phyloP scores from a whole-genome alignment of 345 rosid species.

The Gossypium turneri region DNA sequence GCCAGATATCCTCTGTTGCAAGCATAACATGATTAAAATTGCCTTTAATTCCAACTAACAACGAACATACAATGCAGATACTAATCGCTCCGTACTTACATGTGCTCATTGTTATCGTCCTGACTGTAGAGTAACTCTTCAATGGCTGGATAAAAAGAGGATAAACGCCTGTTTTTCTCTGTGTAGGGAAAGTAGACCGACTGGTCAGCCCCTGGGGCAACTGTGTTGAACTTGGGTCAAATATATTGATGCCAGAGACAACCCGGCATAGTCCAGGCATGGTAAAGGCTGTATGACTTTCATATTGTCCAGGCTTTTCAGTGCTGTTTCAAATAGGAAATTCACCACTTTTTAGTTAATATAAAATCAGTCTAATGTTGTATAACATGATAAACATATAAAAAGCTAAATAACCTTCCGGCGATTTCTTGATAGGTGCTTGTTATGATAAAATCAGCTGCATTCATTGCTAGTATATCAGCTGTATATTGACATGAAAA shows the following conservation, averaged over 20 bases:
- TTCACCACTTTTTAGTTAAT: background rate
- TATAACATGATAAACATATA: background rate
- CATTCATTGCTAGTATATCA: constrained; percentile 78
- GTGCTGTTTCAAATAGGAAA: constrained; percentile 39
- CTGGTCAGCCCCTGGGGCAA: constrained; percentile 93
- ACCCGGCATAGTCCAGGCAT: constrained; percentile 92
- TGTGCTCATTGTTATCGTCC: constrained; percentile 64
- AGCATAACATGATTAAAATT: background rate
- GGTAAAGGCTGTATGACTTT: constrained; percentile 74
- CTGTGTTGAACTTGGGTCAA: constrained; percentile 90
- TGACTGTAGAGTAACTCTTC: constrained; percentile 66
- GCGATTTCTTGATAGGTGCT: constrained; percentile 97
- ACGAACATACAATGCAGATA: background rate
- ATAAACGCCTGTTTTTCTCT: constrained; percentile 46
- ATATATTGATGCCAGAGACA: constrained; percentile 83
- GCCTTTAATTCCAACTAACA: background rate
- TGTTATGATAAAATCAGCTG: constrained; percentile 74
- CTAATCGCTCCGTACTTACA: constrained; percentile 50
- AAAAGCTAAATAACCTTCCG: constrained; percentile 50
- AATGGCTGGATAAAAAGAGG: constrained; percentile 62
- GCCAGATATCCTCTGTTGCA: constrained; percentile 73
- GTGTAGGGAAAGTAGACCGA: constrained; percentile 84
- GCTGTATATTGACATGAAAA: constrained; percentile 96
- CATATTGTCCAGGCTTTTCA: constrained; percentile 81
- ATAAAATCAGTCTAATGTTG: constrained; percentile 3